phyloP scores from a whole-genome alignment of 345 rosid species.

The Chamaenerion angustifolium region DNA sequence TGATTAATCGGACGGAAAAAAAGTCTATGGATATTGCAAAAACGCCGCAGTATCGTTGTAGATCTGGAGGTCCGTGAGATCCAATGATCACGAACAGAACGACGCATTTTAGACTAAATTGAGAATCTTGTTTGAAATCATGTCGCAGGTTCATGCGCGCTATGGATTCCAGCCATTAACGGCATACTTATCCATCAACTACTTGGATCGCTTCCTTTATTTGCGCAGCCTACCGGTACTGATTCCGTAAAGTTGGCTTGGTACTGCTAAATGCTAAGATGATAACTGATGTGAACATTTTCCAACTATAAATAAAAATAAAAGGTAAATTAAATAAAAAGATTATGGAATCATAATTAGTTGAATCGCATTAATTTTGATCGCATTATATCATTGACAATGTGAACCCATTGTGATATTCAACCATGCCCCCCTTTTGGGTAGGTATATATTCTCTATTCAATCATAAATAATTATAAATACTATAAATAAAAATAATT shows the following conservation, averaged over 20 bases:
- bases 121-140: conserved; percentile 4
- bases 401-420: too few species aligned
- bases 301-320: too few species aligned
- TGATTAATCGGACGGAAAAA: not conserved
- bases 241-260: conserved; percentile 6
- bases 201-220: conserved; percentile 76
- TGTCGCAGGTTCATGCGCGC: conserved; percentile 54
- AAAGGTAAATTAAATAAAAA: too few species aligned
- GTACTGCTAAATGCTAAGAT: too few species aligned
- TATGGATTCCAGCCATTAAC: conserved; percentile 72
- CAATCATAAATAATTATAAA: too few species aligned
- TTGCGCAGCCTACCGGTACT: conserved; percentile 67
- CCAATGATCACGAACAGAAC: not conserved
- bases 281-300: too few species aligned
- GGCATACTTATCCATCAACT: conserved; percentile 94
- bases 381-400: too few species aligned
- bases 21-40: conserved; percentile 7
- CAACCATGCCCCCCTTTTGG: too few species aligned
- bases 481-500: too few species aligned
- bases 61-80: conserved; percentile 3
- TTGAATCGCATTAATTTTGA: not conserved
- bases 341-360: not conserved
- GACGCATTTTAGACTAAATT: not conserved
- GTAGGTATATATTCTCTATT: too few species aligned
- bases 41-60: conserved; percentile 8